phyloP scores from a whole-genome alignment of 208 protist species.

The Acanthamoeba polyphaga region DNA sequence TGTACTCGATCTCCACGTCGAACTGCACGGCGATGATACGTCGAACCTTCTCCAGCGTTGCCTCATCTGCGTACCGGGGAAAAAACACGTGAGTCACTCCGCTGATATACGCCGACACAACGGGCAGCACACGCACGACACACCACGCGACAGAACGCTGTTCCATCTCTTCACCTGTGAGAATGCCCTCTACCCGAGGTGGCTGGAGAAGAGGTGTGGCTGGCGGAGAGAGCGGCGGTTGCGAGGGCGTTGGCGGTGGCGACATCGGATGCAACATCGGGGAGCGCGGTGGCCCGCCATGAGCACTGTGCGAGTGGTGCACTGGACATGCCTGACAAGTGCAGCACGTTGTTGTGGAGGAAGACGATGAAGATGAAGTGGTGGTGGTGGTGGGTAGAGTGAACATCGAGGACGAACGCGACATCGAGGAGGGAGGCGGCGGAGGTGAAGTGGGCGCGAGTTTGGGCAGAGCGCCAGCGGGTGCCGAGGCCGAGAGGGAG shows the following conservation, averaged over 20 bases:
- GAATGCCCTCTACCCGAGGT: not conserved
- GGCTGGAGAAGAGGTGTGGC: not conserved
- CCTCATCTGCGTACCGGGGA: not conserved
- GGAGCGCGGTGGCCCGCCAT: not conserved
- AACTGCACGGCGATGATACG: slow-evolving; percentile 35
- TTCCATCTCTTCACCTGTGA: not conserved
- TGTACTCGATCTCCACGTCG: slow-evolving; percentile 55
- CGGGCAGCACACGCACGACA: not conserved
- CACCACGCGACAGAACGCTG: not conserved
- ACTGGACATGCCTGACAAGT: not conserved
- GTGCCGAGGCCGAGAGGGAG: not conserved
- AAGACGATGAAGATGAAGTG: not conserved
- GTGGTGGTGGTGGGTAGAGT: not conserved
- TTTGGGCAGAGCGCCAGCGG: not conserved
- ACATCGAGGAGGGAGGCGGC: not conserved
- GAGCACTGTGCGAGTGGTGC: not conserved
- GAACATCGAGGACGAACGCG: not conserved
- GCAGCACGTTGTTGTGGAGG: not conserved
- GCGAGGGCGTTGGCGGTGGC: not conserved
- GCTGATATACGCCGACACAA: too few relatives aligned
- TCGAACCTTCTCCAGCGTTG: not conserved
- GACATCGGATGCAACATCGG: slow-evolving; percentile 18
- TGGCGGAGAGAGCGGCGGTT: not conserved
- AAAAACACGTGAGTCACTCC: too few relatives aligned
- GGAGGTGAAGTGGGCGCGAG: not conserved